Conservation (phyloP, 2,329 filamentous ascomycete species). For the Albophoma yamanashiensis region DNA sequence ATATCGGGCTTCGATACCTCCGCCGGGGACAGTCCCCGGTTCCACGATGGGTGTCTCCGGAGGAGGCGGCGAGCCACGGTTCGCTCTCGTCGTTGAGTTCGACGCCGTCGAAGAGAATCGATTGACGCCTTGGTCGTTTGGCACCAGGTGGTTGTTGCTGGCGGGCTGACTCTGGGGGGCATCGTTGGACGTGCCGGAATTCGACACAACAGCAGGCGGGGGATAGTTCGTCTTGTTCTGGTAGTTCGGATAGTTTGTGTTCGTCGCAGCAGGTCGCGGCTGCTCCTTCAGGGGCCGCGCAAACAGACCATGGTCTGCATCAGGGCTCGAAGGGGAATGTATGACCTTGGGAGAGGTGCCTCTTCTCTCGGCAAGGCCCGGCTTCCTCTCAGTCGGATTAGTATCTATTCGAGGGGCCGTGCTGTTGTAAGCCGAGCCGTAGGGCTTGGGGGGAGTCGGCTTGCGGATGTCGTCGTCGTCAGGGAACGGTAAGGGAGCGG, state of each 20-base stretch:
- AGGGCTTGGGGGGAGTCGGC: slow-evolving; percentile 32
- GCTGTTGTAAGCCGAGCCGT: slow-evolving; percentile 36
- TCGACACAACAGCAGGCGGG: slow-evolving; percentile 33
- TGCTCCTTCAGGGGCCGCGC: slow-evolving; percentile 47
- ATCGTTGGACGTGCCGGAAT: slow-evolving; percentile 21
- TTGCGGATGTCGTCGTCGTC: slow-evolving; percentile 52
- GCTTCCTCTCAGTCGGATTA: slow-evolving; percentile 45
- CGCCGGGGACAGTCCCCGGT: slow-evolving; percentile 57
- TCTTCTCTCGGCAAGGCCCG: slow-evolving; percentile 68
- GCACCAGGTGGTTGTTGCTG: slow-evolving; percentile 13
- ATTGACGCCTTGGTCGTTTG: slow-evolving; percentile 42
- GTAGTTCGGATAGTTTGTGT: slow-evolving; percentile 35
- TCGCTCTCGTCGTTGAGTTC: slow-evolving; percentile 84
- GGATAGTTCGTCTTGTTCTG: slow-evolving; percentile 51
- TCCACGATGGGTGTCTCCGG: slow-evolving; percentile 83
- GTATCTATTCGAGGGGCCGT: slow-evolving; percentile 43
- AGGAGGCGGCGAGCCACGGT: slow-evolving; percentile 84
- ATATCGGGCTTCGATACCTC: slow-evolving; percentile 84
- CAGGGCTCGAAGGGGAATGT: slow-evolving; percentile 70
- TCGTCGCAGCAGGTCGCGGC: slow-evolving; percentile 27
- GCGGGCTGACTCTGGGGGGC: slow-evolving; percentile 11
- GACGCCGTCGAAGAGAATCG: slow-evolving; percentile 75
- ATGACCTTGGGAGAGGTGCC: slow-evolving; percentile 74
- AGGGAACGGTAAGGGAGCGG: slow-evolving; percentile 58
- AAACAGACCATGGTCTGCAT: slow-evolving; percentile 69